Percentiles rank a stretch among this genome's conserved stretches.
Evolutionary conservation across 768 basidiomycete species (phyloP).

Genomic region (Lepiota venenata): DNA sequence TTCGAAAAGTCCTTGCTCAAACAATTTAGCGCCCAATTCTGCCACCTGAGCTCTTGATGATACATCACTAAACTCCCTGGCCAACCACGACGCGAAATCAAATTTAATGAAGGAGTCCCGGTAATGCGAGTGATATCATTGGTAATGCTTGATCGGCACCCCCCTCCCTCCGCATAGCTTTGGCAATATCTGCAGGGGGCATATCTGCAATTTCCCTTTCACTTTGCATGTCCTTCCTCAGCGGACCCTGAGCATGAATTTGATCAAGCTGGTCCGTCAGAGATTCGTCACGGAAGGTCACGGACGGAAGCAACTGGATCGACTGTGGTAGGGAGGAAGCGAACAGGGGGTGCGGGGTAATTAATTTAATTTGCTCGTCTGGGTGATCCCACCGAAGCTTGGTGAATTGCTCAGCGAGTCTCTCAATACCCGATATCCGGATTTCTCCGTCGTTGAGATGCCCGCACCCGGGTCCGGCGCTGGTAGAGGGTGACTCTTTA

Average conservation of each 20-base stretch:
- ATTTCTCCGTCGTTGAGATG: conserved; percentile 83
- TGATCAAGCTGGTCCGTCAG: conserved; percentile 80
- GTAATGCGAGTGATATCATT: conserved; percentile 76
- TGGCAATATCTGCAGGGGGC: conserved; percentile 61
- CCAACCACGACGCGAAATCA: conserved; percentile 89
- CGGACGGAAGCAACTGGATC: conserved; percentile 76
- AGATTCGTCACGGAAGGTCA: conserved; percentile 73
- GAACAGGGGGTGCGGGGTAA: conserved; percentile 53
- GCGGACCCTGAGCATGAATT: conserved; percentile 69
- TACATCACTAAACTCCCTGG: conserved; percentile 88
- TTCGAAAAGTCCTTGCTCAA: conserved; percentile 82
- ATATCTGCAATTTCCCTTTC: conserved; percentile 70
- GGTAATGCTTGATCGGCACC: conserved; percentile 77
- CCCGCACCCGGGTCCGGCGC: conserved; percentile 64
- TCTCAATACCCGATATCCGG: conserved; percentile 85
- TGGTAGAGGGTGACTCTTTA: conserved; percentile 57
- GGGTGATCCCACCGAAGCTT: conserved; percentile 77
- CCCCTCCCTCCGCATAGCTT: conserved; percentile 86
- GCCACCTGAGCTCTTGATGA: conserved; percentile 75
- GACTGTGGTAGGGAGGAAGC: conserved; percentile 82
- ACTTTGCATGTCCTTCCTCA: conserved; percentile 79
- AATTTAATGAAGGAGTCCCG: conserved; percentile 85
- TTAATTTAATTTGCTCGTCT: conserved; percentile 50
- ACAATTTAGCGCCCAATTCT: conserved; percentile 74
- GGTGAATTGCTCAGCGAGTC: conserved; percentile 85